A percentile compares a stretch with the other conserved stretches of the same genome.
phyloP scores from a whole-genome alignment of 2,329 filamentous ascomycete species.

The Didymella sp. region DNA sequence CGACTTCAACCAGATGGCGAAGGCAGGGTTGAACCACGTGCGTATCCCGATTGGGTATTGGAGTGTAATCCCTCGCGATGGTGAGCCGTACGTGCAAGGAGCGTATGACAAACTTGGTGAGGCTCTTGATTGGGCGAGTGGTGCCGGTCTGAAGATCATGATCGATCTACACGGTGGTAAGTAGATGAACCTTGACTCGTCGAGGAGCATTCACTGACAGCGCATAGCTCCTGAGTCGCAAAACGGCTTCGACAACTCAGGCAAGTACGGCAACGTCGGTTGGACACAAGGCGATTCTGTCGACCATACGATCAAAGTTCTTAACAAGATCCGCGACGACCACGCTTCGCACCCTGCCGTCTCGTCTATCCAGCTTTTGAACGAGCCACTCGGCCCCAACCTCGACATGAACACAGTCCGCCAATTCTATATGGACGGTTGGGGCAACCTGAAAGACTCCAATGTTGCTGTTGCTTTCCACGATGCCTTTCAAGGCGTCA shows the following conservation, averaged over 20 bases:
- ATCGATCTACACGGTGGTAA: conserved; percentile 72
- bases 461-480: conserved; percentile 55
- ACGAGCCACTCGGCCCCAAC: conserved; percentile 55
- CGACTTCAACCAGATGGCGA: conserved; percentile 64
- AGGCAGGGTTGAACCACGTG: conserved; percentile 66
- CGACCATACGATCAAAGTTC: conserved; percentile 50
- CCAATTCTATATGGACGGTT: conserved; percentile 58
- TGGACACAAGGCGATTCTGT: conserved; percentile 56
- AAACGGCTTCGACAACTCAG: conserved; percentile 73
- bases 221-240: conserved; percentile 64
- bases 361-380: conserved; percentile 56
- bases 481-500: conserved; percentile 57
- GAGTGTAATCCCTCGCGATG: conserved; percentile 61
- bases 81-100: conserved; percentile 68
- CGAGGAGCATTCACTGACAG: conserved; percentile 6
- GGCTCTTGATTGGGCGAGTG: conserved; percentile 65
- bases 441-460: conserved; percentile 54
- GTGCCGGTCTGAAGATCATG: conserved; percentile 67
- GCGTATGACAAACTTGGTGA: conserved; percentile 65
- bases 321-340: conserved; percentile 58
- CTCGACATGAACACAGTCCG: conserved; percentile 53
- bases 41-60: conserved; percentile 72
- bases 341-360: conserved; percentile 55
- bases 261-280: conserved; percentile 56
- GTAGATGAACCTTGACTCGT: conserved; percentile 26